Percentiles rank a stretch among this genome's conserved stretches.
phyloP scores from a whole-genome alignment of 2,329 filamentous ascomycete genomes.

The Lachnellula cervina region DNA sequence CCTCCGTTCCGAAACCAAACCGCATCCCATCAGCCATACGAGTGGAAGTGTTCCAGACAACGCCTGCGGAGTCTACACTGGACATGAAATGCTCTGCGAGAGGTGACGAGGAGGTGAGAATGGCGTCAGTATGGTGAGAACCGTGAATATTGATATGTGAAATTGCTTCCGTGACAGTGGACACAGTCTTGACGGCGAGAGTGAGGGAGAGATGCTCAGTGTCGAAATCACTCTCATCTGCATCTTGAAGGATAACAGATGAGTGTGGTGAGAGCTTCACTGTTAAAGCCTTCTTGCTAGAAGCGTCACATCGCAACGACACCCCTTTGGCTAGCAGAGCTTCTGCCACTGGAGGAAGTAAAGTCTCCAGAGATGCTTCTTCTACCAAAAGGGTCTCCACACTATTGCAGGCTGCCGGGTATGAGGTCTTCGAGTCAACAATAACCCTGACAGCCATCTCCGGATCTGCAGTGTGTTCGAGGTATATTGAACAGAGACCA shows the following conservation, averaged over 20 bases:
- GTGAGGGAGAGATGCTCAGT: conserved; percentile 87
- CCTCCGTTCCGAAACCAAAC: conserved; percentile 96
- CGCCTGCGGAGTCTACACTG: conserved; percentile 80
- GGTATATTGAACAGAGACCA: conserved; percentile 82
- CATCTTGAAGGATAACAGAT: conserved; percentile 54
- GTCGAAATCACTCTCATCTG: conserved; percentile 67
- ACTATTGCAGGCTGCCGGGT: conserved; percentile 92
- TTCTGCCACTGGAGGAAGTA: conserved; percentile 67
- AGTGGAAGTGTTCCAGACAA: conserved; percentile 96
- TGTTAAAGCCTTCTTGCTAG: conserved; percentile 60
- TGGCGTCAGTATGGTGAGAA: conserved; percentile 90
- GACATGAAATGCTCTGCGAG: conserved; percentile 79
- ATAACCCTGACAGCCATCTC: conserved; percentile 70
- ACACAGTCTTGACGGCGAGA: conserved; percentile 77
- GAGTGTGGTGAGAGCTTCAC: conserved; percentile 39
- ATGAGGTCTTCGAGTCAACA: conserved; percentile 88
- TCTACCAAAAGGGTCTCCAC: conserved; percentile 90
- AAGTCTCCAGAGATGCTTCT: conserved; percentile 57
- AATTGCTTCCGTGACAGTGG: conserved; percentile 65
- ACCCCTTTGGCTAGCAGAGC: conserved; percentile 75
- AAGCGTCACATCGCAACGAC: conserved; percentile 70
- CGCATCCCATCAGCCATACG: conserved; percentile 95
- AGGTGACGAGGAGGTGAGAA: conserved; percentile 65
- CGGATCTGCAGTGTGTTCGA: conserved; percentile 72
- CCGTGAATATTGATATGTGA: conserved; percentile 87